phyloP scores from a whole-genome alignment of 192 early-diverging fungal species.

The Entomortierella lignicola region DNA sequence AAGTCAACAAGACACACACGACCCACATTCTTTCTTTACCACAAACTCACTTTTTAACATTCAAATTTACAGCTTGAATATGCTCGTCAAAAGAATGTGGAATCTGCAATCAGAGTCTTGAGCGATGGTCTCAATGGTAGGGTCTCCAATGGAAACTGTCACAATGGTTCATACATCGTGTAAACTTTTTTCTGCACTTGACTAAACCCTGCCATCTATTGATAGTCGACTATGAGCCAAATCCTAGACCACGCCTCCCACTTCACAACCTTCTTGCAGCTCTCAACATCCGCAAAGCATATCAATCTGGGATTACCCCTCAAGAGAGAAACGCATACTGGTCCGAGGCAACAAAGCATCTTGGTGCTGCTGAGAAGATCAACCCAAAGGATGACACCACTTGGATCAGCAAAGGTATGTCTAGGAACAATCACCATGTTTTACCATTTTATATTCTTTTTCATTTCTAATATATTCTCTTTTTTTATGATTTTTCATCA shows the following conservation, averaged over 20 bases:
- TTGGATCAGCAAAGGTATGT: constrained; percentile 76
- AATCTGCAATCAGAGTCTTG: constrained; percentile 68
- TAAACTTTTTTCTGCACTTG: neutral
- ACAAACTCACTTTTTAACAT: no score
- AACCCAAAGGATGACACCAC: constrained; percentile 74
- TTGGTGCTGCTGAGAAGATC: constrained; percentile 83
- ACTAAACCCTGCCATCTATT: neutral
- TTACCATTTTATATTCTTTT: no score
- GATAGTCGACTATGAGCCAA: constrained; percentile 48
- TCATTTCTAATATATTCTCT: neutral
- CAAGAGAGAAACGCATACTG: constrained; percentile 66
- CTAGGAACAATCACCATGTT: neutral
- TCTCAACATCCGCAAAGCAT: constrained; percentile 79
- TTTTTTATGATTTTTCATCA: neutral
- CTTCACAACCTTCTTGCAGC: constrained; percentile 80
- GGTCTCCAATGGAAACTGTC: neutral
- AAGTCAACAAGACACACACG: constrained; percentile 2
- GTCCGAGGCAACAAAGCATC: constrained; percentile 75
- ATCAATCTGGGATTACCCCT: constrained; percentile 34
- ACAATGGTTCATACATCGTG: neutral
- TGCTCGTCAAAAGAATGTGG: constrained; percentile 70
- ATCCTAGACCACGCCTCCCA: constrained; percentile 69
- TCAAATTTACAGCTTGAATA: constrained; percentile 77
- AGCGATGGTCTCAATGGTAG: constrained; percentile 66
- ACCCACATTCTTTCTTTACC: neutral